Evolutionary conservation across 139 green algal species (phyloP).

Genomic region (Chlamydomonas applanata): DNA sequence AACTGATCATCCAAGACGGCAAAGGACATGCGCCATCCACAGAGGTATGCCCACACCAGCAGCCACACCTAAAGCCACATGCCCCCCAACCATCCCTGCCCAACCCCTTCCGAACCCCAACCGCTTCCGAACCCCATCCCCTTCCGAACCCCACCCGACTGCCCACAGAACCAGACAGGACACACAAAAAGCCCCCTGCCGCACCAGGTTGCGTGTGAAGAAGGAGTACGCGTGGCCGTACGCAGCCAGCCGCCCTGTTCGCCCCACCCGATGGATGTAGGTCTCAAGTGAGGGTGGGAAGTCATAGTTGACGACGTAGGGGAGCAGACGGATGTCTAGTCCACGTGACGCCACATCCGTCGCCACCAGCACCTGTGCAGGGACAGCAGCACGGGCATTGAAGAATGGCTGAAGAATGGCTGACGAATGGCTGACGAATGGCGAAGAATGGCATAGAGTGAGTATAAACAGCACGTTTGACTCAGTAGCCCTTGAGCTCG

Average conservation of each 20-base stretch:
- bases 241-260: slow-evolving; percentile 84
- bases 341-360: slow-evolving; percentile 83
- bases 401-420: too few relatives aligned
- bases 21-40: too few relatives aligned
- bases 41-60: too few relatives aligned
- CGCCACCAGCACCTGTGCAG: slow-evolving; percentile 71
- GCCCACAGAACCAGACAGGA: too few relatives aligned
- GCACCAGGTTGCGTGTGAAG: slow-evolving; percentile 77
- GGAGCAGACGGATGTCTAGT: slow-evolving; percentile 76
- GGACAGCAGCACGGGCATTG: neutral
- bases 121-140: too few relatives aligned
- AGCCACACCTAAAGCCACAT: too few relatives aligned
- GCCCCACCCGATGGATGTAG: slow-evolving; percentile 92
- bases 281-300: slow-evolving; percentile 80
- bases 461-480: neutral
- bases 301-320: slow-evolving; percentile 90
- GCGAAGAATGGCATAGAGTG: neutral
- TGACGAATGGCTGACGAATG: too few relatives aligned
- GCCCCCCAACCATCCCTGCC: too few relatives aligned
- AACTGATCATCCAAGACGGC: too few relatives aligned
- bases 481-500: neutral
- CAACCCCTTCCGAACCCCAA: too few relatives aligned
- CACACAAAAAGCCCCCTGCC: slow-evolving; percentile 1
- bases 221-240: slow-evolving; percentile 86
- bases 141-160: too few relatives aligned